phyloP scores from a whole-genome alignment of 1,284 basidiomycete genomes.

The Fomes fomentarius region DNA sequence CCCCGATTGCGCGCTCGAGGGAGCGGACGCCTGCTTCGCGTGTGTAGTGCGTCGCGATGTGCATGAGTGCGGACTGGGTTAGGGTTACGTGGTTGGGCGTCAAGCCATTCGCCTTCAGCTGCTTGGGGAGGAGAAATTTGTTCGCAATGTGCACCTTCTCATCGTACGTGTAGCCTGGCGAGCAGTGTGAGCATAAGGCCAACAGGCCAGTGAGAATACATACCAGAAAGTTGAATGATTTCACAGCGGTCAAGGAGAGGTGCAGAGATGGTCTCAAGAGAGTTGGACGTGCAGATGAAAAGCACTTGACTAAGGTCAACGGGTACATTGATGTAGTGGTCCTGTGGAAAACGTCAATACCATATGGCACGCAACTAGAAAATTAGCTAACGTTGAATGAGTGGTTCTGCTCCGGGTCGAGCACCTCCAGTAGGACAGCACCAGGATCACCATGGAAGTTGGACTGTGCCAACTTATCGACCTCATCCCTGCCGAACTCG shows the following conservation, averaged over 20 bases:
- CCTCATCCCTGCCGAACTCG: slow-evolving; percentile 60
- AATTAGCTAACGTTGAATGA: slow-evolving; percentile 67
- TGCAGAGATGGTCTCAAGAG: slow-evolving; percentile 85
- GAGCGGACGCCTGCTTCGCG: slow-evolving; percentile 92
- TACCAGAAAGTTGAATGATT: slow-evolving; percentile 68
- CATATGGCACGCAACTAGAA: slow-evolving; percentile 4
- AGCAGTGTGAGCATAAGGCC: background rate
- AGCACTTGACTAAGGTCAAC: slow-evolving; percentile 87
- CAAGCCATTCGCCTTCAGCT: slow-evolving; percentile 73
- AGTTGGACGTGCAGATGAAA: slow-evolving; percentile 90
- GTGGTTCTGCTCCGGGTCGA: slow-evolving; percentile 92
- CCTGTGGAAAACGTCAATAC: slow-evolving; percentile 44
- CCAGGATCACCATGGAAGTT: slow-evolving; percentile 91
- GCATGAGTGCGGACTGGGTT: slow-evolving; percentile 70
- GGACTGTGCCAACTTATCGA: slow-evolving; percentile 87
- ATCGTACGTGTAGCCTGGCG: slow-evolving; percentile 82
- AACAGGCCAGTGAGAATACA: slow-evolving; percentile 24
- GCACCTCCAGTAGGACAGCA: slow-evolving; percentile 85
- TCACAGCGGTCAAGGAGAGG: slow-evolving; percentile 82
- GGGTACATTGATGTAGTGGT: slow-evolving; percentile 92
- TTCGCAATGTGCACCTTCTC: slow-evolving; percentile 91
- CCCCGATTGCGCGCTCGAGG: slow-evolving; percentile 86
- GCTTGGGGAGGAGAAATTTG: slow-evolving; percentile 86
- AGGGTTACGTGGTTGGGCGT: slow-evolving; percentile 40
- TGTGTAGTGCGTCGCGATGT: slow-evolving; percentile 80